phyloP scores from a whole-genome alignment of 129 eudicot genomes.

The Scalesia atractyloides region DNA sequence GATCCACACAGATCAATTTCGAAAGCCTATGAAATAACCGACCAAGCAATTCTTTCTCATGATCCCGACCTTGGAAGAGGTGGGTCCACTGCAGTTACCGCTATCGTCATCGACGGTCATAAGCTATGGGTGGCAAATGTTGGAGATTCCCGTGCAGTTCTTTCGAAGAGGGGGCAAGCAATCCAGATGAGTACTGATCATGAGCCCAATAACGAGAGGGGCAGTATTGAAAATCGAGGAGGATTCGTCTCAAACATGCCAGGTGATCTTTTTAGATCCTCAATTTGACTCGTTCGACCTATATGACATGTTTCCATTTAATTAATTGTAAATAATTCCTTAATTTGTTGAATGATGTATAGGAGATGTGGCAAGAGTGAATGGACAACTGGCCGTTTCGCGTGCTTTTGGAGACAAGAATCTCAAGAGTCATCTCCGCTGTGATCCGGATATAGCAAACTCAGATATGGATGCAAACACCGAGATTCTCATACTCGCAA shows the following conservation, averaged over 20 bases:
- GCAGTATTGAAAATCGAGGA: constrained; percentile 71
- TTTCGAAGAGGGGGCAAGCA: constrained; percentile 66
- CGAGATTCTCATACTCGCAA: constrained; percentile 75
- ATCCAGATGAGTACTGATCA: constrained; percentile 86
- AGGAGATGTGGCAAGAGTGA: constrained; percentile 91
- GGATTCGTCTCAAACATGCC: constrained; percentile 93
- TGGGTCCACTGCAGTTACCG: constrained; percentile 91
- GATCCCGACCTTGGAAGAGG: constrained; percentile 81
- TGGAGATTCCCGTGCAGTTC: constrained; percentile 93
- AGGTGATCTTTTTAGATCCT: constrained; percentile 48
- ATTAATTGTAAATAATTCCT: not conserved
- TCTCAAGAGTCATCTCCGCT: constrained; percentile 68
- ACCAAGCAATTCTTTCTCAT: constrained; percentile 79
- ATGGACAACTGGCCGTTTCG: constrained; percentile 85
- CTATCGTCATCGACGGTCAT: constrained; percentile 59
- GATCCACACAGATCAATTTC: constrained; percentile 63
- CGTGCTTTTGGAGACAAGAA: constrained; percentile 94
- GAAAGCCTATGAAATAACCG: constrained; percentile 84
- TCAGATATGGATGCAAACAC: constrained; percentile 54
- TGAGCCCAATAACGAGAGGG: constrained; percentile 82
- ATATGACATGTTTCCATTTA: not conserved
- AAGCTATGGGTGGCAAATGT: constrained; percentile 82
- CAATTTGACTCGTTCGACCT: not conserved
- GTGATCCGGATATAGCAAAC: constrained; percentile 64
- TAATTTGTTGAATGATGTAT: constrained; percentile 13